A percentile compares a stretch with the other conserved stretches of the same genome.
phyloP scores from a whole-genome alignment of 2,329 filamentous ascomycete genomes.

The Macroventuria anomochaeta region DNA sequence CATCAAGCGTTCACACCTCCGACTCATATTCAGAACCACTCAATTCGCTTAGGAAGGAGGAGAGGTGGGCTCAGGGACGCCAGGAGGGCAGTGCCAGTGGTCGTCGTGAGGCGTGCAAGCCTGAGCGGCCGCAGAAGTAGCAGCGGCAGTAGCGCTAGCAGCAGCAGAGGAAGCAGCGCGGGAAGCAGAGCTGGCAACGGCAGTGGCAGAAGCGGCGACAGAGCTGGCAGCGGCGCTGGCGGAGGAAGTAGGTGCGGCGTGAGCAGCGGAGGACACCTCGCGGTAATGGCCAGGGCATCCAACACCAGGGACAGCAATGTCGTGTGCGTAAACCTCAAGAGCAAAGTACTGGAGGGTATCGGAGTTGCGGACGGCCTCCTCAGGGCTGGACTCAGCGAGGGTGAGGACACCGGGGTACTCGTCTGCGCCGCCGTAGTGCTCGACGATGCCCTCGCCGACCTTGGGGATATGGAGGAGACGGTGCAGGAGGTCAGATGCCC shows the following conservation, averaged over 20 bases:
- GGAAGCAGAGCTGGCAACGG: slow-evolving; percentile 7
- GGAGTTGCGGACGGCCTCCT: slow-evolving; percentile 62
- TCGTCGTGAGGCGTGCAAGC: slow-evolving; percentile 32
- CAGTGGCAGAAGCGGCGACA: slow-evolving; percentile 9
- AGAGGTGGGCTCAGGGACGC: slow-evolving; percentile 32
- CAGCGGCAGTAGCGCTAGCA: slow-evolving; percentile 8
- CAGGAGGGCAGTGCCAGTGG: slow-evolving; percentile 37
- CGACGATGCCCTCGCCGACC: slow-evolving; percentile 65
- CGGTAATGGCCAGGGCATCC: slow-evolving; percentile 62
- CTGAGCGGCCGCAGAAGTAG: slow-evolving; percentile 10
- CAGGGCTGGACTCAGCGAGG: slow-evolving; percentile 59
- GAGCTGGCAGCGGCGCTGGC: slow-evolving; percentile 6
- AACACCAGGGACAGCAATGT: slow-evolving; percentile 67
- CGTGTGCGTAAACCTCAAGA: slow-evolving; percentile 69
- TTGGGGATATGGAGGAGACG: slow-evolving; percentile 68
- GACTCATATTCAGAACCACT: not conserved
- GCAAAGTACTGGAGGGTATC: slow-evolving; percentile 73
- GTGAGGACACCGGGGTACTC: slow-evolving; percentile 63
- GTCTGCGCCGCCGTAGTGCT: slow-evolving; percentile 68
- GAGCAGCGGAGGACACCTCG: slow-evolving; percentile 14
- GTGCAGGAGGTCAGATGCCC: slow-evolving; percentile 71
- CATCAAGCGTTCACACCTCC: not conserved
- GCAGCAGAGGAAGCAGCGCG: slow-evolving; percentile 10
- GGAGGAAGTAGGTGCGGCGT: slow-evolving; percentile 7
- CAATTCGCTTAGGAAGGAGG: slow-evolving; percentile 27